Evolutionary conservation across 2,329 filamentous ascomycete species (phyloP).

Genomic region (Fusarium pilosicola): DNA sequence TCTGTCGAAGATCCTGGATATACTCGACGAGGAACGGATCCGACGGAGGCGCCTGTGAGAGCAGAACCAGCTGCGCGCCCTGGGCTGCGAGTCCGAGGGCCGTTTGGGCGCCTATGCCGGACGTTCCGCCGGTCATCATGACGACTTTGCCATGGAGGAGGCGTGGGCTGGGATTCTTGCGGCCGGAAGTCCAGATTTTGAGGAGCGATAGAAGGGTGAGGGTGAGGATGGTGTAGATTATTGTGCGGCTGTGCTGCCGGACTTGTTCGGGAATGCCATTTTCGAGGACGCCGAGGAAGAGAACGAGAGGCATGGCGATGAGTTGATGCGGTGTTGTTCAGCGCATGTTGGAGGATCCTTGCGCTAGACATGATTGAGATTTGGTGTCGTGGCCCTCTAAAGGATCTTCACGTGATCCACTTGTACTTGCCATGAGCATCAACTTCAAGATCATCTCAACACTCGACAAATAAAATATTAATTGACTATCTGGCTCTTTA

Average conservation of each 20-base stretch:
- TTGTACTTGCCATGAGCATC: background rate
- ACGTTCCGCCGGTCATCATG: conserved; percentile 93
- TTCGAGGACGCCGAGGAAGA: conserved; percentile 57
- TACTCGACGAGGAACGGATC: conserved; percentile 94
- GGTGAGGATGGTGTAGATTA: conserved; percentile 53
- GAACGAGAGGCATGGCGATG: conserved; percentile 62
- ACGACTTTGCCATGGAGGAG: conserved; percentile 94
- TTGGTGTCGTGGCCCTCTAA: conserved; percentile 32
- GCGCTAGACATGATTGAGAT: conserved; percentile 4
- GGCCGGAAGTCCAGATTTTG: conserved; percentile 83
- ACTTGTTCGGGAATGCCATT: conserved; percentile 63
- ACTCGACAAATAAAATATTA: conserved; percentile 12
- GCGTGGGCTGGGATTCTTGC: conserved; percentile 77
- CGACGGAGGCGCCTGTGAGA: conserved; percentile 82
- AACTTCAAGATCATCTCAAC: background rate
- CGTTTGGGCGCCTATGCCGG: conserved; percentile 85
- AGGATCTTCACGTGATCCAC: conserved; percentile 29
- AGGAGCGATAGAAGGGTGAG: conserved; percentile 55
- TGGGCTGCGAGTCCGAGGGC: conserved; percentile 79
- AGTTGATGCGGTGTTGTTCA: conserved; percentile 14
- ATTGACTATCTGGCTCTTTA: background rate
- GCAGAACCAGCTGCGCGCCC: conserved; percentile 89
- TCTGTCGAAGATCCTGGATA: conserved; percentile 84
- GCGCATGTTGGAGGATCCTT: conserved; percentile 15
- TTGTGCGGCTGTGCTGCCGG: conserved; percentile 54